Evolutionary conservation across 1,139 yeast genomes (phyloP).

Genomic region (Debaryomyces subglobosus): DNA sequence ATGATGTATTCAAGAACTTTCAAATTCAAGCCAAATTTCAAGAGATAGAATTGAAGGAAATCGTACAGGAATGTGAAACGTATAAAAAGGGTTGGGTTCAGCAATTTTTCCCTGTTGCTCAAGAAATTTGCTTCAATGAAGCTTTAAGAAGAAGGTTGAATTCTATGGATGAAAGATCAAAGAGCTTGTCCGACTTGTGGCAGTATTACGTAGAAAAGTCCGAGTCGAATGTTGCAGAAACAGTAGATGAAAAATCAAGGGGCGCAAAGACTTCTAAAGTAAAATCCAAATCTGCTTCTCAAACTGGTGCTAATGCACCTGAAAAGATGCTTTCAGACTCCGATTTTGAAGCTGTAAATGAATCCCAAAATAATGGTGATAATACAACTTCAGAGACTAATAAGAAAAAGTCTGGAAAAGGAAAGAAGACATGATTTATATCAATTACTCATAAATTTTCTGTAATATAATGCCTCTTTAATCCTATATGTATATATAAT

Average conservation of each 20-base stretch:
- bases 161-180: constrained; percentile 61
- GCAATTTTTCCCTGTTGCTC: constrained; percentile 74
- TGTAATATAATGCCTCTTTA: neutral
- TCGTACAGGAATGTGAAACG: constrained; percentile 75
- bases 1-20: constrained; percentile 80
- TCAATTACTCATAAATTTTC: neutral
- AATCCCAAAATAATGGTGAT: neutral
- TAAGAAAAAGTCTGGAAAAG: constrained; percentile 7
- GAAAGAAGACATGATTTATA: constrained; percentile 4
- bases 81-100: constrained; percentile 82
- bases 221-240: constrained; percentile 11
- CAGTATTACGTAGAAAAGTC: constrained; percentile 32
- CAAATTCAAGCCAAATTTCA: constrained; percentile 76
- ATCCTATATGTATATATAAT: neutral
- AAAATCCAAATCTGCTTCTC: neutral
- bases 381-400: neutral
- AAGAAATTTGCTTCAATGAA: constrained; percentile 89
- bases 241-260: neutral
- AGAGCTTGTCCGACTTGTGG: constrained; percentile 56
- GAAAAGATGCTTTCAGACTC: neutral
- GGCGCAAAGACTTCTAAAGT: neutral
- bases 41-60: constrained; percentile 77
- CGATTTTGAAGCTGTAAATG: neutral
- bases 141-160: constrained; percentile 80
- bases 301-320: neutral